Evolutionary conservation across 2,329 filamentous ascomycete species (phyloP).

Genomic region (Penicillium sp.): DNA sequence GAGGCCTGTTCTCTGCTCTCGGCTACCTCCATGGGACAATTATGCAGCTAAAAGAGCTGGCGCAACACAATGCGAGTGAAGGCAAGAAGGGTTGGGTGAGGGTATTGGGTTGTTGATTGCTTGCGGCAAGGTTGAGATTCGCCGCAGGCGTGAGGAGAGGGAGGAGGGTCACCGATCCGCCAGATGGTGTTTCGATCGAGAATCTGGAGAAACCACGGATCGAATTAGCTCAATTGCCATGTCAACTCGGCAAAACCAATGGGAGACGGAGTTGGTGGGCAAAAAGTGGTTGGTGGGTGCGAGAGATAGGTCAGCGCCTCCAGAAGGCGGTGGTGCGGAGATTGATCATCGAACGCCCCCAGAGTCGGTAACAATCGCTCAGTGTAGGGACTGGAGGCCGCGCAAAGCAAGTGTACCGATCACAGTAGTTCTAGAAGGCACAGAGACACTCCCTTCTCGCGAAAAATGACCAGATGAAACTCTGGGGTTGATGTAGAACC

Average conservation of each 20-base stretch:
- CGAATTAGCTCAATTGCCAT: slow-evolving; percentile 30
- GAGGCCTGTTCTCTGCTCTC: slow-evolving; percentile 37
- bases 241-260: slow-evolving; percentile 9
- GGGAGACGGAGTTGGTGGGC: slow-evolving; percentile 11
- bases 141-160: slow-evolving; percentile 18
- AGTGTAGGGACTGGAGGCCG: slow-evolving; percentile 20
- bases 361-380: slow-evolving; percentile 27
- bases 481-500: slow-evolving; percentile 14
- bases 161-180: slow-evolving; percentile 20
- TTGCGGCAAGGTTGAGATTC: slow-evolving; percentile 16
- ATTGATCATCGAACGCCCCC: slow-evolving; percentile 37
- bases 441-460: not conserved
- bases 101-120: slow-evolving; percentile 15
- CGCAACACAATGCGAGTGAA: not conserved
- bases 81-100: not conserved
- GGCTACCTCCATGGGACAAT: slow-evolving; percentile 40
- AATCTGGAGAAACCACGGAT: slow-evolving; percentile 22
- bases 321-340: slow-evolving; percentile 41
- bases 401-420: slow-evolving; percentile 18
- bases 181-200: slow-evolving; percentile 8
- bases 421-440: not conserved
- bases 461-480: slow-evolving; percentile 2
- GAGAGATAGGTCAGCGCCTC: slow-evolving; percentile 24
- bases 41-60: slow-evolving; percentile 2
- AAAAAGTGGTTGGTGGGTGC: slow-evolving; percentile 21